Base-by-base conservation (phyloP, 202 grass and related monocot genomes). In the Elaeis oleifera region DNA sequence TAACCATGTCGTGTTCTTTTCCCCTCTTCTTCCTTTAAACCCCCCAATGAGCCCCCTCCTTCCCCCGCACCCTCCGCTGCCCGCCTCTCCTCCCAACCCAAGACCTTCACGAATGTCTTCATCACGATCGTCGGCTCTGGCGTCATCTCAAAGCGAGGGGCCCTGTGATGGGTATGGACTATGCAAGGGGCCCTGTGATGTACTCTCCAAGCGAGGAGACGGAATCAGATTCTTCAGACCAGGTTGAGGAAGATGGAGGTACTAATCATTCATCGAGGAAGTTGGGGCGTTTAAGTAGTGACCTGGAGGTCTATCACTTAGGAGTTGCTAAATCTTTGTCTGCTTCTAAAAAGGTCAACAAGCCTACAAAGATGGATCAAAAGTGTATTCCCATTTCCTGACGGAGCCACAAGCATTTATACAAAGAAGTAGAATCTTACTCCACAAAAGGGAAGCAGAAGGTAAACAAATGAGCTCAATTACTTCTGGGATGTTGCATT, bases 191-290 rank as follows among this genome's bases (percentile, higher is more conserved):
- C 61, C 69, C 56, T 78, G 67, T 73, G 58, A 50, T 59, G 48
- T 68, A 70, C 67, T 60, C 70, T 74, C 87, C 81, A 66, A 91
- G 72, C 64, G 84, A 91, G 67, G 91, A 91, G 67, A 91, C 81
- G 18, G 88, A 97, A 75, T 97, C 87, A 54, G 91, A 96, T 76
- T 85, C 84, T 49, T 96, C 87, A 4, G 84, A 89, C 59, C 84
- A 83, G 57, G 52, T 83, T 19, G 79, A 71, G 49, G 78, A 74
- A 59, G 50, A 73, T 71, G 54, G 60, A 64, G 54, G 72, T 44
- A 71, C 62, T 9, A 79, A 83, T 74, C 56, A 59, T 71, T 49
- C 74, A 0, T 65, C 76, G 60, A 59, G 52, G 62, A 80, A 81
- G 56, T 29, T 58, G 31, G 77, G 81, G 23, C 59, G 25, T 63